Evolutionary conservation across 2,329 filamentous ascomycete species (phyloP).

Genomic region (Diaporthe ampelina): DNA sequence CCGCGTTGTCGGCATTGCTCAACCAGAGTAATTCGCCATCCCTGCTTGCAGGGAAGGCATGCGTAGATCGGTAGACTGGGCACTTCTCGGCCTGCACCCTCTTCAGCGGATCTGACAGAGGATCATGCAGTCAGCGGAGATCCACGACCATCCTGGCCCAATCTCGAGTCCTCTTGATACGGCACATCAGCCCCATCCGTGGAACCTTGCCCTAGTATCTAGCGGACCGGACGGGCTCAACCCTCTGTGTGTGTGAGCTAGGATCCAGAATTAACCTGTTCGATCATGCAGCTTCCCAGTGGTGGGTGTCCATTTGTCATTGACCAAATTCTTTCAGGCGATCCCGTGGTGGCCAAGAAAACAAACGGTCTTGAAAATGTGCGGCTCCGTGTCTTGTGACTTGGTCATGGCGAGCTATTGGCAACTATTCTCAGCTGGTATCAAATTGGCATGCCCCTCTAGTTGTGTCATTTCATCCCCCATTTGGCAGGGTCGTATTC

Average conservation of each 20-base stretch:
- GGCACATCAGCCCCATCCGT: neutral
- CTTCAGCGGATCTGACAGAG: conserved; percentile 32
- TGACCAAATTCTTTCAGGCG: neutral
- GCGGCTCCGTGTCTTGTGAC: neutral
- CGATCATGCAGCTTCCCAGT: conserved; percentile 8
- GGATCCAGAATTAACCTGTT: neutral
- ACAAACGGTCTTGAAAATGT: neutral
- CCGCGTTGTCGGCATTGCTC: conserved; percentile 19
- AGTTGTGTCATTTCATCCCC: neutral
- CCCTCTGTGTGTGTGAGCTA: conserved; percentile 13
- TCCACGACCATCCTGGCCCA: conserved; percentile 19
- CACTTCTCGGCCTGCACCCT: conserved; percentile 19
- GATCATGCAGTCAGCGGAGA: conserved; percentile 36
- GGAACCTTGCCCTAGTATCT: neutral
- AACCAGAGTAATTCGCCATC: conserved; percentile 1
- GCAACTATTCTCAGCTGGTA: neutral
- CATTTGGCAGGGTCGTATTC: conserved; percentile 8
- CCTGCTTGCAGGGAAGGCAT: conserved; percentile 1
- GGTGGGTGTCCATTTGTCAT: conserved; percentile 6
- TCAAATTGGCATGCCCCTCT: neutral
- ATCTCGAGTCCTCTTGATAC: neutral
- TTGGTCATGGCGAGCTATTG: conserved; percentile 8
- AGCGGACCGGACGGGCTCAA: neutral
- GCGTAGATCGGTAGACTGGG: neutral
- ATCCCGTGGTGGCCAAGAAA: neutral